Evolutionary conservation across 1,139 yeast species (phyloP), one percentile per base, ranked within the genome.

Genomic region (Yarrowia galli): DNA sequence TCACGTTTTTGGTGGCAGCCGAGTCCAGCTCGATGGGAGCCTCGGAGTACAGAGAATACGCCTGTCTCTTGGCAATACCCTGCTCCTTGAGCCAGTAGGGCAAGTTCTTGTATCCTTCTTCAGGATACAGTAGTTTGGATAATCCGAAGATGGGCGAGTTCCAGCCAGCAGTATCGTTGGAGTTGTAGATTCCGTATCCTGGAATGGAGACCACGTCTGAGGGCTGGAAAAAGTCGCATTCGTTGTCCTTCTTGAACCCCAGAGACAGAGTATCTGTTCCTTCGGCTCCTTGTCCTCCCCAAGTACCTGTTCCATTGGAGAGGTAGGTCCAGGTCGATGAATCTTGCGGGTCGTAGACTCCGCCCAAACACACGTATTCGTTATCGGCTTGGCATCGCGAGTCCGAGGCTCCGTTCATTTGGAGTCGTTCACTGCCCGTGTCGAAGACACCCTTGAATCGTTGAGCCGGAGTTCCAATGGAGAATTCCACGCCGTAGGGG

Each of bases 251-350:
- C 23, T 25, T 40, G 32, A 43, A 42, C 16, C 64, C 64, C 15
- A 58, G 64, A 15, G 49, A 28, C 6, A 58, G 51, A n/a, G 32
- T 18, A 5, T 58, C 64, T 18, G 64, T 58, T 28, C 64, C 64
- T 8, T 58, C 64, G 18, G 64, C 64, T 2, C 64, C 64, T 15
- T 58, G n/a, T 42, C 64, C 64, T 28, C 64, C 64, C 64, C 64
- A 58, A n/a, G 64, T 58, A 0, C 64, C 64, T 0, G 64, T 58
- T 28, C 64, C 64, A 8, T 58, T 43, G 16, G 51, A n/a, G 22
- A 13, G 28, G 42, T 58, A 58, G 3, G 7, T 28, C 64, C 64
- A 58, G 10, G 64, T 18, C 6, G 64, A 43, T 6, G 64, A 58
- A 32, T 20, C 23, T 13, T 35, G 18, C 2, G 64, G 64, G 42